A percentile compares a stretch with the other conserved stretches of the same genome.
Conservation (phyloP, 2,329 filamentous ascomycete species). For the Alternaria rosae region DNA sequence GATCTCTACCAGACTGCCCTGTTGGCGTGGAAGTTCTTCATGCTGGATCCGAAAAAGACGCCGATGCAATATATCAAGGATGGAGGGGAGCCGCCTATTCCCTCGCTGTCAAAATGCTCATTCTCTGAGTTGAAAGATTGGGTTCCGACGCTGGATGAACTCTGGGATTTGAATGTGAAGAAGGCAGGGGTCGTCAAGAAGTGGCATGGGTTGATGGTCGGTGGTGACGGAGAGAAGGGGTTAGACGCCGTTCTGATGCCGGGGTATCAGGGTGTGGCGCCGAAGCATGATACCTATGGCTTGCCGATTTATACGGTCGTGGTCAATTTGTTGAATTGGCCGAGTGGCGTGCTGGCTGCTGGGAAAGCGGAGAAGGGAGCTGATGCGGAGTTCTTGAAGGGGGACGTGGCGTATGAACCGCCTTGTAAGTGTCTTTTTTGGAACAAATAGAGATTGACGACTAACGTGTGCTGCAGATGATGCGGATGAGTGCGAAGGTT, state of each 20-base stretch:
- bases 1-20: slow-evolving; percentile 43
- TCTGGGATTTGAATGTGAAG: slow-evolving; percentile 54
- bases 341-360: slow-evolving; percentile 59
- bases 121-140: slow-evolving; percentile 44
- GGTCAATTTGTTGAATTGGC: slow-evolving; percentile 63
- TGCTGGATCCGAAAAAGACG: slow-evolving; percentile 49
- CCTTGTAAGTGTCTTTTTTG: slow-evolving; percentile 50
- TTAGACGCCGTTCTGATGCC: slow-evolving; percentile 62
- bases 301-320: slow-evolving; percentile 57
- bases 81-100: slow-evolving; percentile 55
- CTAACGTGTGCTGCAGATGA: slow-evolving; percentile 9
- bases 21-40: slow-evolving; percentile 54
- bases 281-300: slow-evolving; percentile 61
- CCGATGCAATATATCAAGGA: slow-evolving; percentile 43
- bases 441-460: too few relatives aligned
- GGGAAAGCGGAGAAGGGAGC: slow-evolving; percentile 52
- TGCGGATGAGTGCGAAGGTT: slow-evolving; percentile 56
- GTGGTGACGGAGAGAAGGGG: slow-evolving; percentile 40
- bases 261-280: slow-evolving; percentile 59
- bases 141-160: slow-evolving; percentile 48
- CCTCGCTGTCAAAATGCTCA: slow-evolving; percentile 47
- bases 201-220: slow-evolving; percentile 53
- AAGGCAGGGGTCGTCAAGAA: slow-evolving; percentile 43
- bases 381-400: slow-evolving; percentile 48
- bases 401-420: slow-evolving; percentile 44